Base-by-base conservation (phyloP, 805 yeast species). In the Nakazawaea pomicola region DNA sequence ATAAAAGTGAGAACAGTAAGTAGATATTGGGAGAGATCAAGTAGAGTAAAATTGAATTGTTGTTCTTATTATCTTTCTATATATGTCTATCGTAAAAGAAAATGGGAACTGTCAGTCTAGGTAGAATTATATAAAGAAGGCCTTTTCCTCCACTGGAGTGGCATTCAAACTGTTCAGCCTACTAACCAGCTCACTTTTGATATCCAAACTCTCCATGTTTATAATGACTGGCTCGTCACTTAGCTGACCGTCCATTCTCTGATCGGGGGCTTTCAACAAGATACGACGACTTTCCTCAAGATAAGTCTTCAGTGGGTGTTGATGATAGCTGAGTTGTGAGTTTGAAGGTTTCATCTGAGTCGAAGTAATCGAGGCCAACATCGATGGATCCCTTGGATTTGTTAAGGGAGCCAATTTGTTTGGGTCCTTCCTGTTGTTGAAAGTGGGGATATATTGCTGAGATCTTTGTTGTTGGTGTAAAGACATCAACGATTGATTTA, bases 351-450 rank as follows among this genome's bases (percentile, higher is more conserved):
- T 20, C 43, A 40, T 40, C 31, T 9, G 43, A n/a, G 45, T 33
- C 4, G 38, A 27, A 2, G 45, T 42, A n/a, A 37, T 25, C 7
- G 45, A 42, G 28, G 36, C 41, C 40, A 36, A 19, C 37, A 42
- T 31, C 5, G 3, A 11, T 4, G 29, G 7, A 21, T 33, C 34
- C 15, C 15, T 16, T 18, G 9, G 36, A 10, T 15, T 24, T 33
- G 11, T 4, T 32, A 4, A 17, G 8, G 19, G 27, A 18, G 27
- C 8, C 6, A 8, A 10, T 23, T 10, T 23, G 10, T 23, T 23
- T n/a, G n/a, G n/a, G 10, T 23, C 10, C 7, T 23, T 23, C 25
- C 15, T 19, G 6, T 25, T 33, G n/a, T 33, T 33, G 7, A 17
- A 21, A 25, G 31, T 28, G 12, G 43, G 31, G n/a, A 32, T 15